phyloP scores from a whole-genome alignment of 2,329 filamentous ascomycete species.

The Zymoseptoria pseudotritici region DNA sequence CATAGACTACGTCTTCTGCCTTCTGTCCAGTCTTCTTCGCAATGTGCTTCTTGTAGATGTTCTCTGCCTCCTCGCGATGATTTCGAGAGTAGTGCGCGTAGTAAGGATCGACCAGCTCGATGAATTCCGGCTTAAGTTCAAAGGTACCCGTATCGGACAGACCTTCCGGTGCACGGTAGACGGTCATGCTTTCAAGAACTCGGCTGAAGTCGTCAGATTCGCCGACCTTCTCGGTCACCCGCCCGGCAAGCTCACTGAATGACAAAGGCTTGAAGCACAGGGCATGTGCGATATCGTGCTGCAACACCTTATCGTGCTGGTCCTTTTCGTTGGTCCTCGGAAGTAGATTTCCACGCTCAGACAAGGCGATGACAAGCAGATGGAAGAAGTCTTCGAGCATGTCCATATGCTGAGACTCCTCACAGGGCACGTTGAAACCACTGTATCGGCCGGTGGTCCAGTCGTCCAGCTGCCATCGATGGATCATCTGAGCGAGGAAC shows the following conservation, averaged over 20 bases:
- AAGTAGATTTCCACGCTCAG: conserved; percentile 75
- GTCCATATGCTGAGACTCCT: conserved; percentile 82
- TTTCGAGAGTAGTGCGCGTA: conserved; percentile 96
- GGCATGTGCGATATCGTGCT: conserved; percentile 84
- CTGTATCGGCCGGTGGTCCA: conserved; percentile 79
- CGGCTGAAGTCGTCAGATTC: conserved; percentile 83
- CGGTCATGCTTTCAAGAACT: conserved; percentile 79
- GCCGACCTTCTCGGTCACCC: conserved; percentile 80
- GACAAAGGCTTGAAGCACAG: conserved; percentile 94
- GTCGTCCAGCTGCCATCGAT: conserved; percentile 78
- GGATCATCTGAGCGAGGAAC: conserved; percentile 83
- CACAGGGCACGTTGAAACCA: conserved; percentile 64
- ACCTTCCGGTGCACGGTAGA: conserved; percentile 83
- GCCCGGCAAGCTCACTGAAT: conserved; percentile 81
- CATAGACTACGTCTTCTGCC: conserved; percentile 78
- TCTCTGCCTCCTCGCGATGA: conserved; percentile 90
- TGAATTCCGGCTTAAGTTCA: conserved; percentile 76
- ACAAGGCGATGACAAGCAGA: conserved; percentile 81
- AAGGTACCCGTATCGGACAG: conserved; percentile 90
- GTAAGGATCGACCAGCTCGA: conserved; percentile 89
- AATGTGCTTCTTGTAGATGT: conserved; percentile 77
- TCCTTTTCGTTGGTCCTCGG: conserved; percentile 60
- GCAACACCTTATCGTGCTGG: conserved; percentile 60
- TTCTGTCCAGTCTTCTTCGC: conserved; percentile 79
- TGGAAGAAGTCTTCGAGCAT: conserved; percentile 95